Evolutionary conservation across 83 land plant species (phyloP).

Genomic region (Isoetes engelmannii): DNA sequence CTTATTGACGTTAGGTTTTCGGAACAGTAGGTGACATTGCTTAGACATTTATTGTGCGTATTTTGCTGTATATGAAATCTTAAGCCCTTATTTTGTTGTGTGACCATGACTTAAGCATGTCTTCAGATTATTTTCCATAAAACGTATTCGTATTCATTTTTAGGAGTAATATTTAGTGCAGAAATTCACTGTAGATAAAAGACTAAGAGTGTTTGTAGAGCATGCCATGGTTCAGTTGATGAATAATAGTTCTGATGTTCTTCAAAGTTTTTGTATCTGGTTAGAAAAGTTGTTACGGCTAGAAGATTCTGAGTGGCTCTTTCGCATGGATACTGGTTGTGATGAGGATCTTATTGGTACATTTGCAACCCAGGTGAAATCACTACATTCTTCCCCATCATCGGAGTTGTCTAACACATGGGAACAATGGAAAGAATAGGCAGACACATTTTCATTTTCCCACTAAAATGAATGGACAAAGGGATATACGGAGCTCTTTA

Average conservation of each 20-base stretch:
- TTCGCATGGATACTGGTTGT: constrained; percentile 55
- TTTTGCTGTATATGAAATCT: too few species aligned
- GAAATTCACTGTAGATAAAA: too few species aligned
- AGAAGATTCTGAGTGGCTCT: constrained; percentile 97
- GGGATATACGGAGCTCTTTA: constrained; percentile 15
- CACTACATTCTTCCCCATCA: constrained; percentile 32
- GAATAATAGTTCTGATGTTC: constrained; percentile 47
- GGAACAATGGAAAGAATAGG: neutral
- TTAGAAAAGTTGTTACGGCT: constrained; percentile 54
- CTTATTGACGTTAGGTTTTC: too few species aligned
- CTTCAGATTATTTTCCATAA: too few species aligned
- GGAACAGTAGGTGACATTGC: too few species aligned
- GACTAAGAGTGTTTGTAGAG: too few species aligned
- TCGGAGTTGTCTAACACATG: neutral
- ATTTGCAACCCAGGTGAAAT: constrained; percentile 56
- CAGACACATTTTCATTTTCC: neutral
- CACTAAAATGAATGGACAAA: neutral
- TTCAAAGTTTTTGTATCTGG: constrained; percentile 56
- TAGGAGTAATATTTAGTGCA: too few species aligned
- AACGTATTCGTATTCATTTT: too few species aligned
- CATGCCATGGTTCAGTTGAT: too few species aligned
- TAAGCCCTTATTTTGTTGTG: too few species aligned
- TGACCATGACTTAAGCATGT: too few species aligned
- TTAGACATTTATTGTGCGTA: too few species aligned
- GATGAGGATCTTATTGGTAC: constrained; percentile 81